phyloP scores from a whole-genome alignment of 495 filamentous ascomycete genomes.

The Penicillium macrosclerotiorum region DNA sequence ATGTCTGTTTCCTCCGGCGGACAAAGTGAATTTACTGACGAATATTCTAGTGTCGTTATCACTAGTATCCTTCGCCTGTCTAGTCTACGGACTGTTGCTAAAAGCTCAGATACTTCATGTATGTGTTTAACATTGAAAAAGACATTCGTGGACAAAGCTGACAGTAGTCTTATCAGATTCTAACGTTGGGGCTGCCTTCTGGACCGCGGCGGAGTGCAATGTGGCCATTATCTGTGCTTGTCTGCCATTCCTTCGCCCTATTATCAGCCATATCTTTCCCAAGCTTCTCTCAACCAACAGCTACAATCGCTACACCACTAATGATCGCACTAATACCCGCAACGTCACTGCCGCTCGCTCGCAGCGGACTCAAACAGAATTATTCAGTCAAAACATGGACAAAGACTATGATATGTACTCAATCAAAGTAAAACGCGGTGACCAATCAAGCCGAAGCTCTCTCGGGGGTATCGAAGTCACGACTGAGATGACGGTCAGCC shows the following conservation, averaged over 20 bases:
- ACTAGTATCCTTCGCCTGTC: slow-evolving; percentile 37
- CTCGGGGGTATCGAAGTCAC: slow-evolving; percentile 35
- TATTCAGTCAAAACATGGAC: slow-evolving; percentile 24
- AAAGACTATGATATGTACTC: slow-evolving; percentile 34
- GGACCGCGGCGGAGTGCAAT: slow-evolving; percentile 86
- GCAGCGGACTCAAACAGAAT: slow-evolving; percentile 13
- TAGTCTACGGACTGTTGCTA: slow-evolving; percentile 29
- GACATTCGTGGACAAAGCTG: slow-evolving; percentile 50
- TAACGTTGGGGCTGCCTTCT: slow-evolving; percentile 57
- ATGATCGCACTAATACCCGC: slow-evolving; percentile 13
- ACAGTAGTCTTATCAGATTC: slow-evolving; percentile 32
- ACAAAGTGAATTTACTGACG: slow-evolving; percentile 42
- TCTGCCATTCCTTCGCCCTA: slow-evolving; percentile 78
- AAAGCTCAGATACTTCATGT: slow-evolving; percentile 48
- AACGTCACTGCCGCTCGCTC: slow-evolving; percentile 18
- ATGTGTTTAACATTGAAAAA: slow-evolving; percentile 61
- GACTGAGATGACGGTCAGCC: slow-evolving; percentile 32
- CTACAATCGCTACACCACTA: slow-evolving; percentile 24
- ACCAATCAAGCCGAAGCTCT: slow-evolving; percentile 10
- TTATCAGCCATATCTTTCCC: slow-evolving; percentile 73
- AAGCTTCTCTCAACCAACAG: slow-evolving; percentile 51
- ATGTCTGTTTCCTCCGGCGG: slow-evolving; percentile 50
- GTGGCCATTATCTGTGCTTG: slow-evolving; percentile 79
- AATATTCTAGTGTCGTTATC: slow-evolving; percentile 27
- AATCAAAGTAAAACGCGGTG: slow-evolving; percentile 30